These are phyloP conservation scores for Aspergillus spinulosporus DNA, from an alignment of 2,329 filamentous ascomycete genomes.

Conservation along the genomic window DNA sequence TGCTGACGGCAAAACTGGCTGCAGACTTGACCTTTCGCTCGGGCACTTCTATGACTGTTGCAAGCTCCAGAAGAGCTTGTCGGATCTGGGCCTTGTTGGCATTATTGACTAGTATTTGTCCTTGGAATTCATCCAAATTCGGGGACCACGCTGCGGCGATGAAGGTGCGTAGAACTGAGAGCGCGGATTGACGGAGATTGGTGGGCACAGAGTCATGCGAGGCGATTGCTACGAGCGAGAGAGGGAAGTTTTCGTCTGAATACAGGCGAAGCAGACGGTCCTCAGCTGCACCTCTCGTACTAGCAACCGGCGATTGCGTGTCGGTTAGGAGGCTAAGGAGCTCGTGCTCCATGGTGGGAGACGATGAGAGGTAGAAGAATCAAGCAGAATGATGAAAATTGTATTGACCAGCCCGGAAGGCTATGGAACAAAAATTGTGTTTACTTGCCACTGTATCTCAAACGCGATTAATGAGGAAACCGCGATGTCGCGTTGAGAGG, in stretches of 20 bases:
- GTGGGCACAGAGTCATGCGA: conserved; percentile 71
- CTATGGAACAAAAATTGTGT: not conserved
- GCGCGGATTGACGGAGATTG: conserved; percentile 77
- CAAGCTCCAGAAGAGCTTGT: conserved; percentile 72
- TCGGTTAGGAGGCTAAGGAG: conserved; percentile 83
- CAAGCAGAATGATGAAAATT: not conserved
- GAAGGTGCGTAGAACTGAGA: conserved; percentile 78
- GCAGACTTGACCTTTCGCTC: conserved; percentile 85
- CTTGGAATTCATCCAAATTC: conserved; percentile 69
- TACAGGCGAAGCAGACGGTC: conserved; percentile 73
- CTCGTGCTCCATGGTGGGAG: conserved; percentile 77
- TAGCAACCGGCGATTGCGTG: conserved; percentile 76
- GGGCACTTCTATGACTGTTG: conserved; percentile 66
- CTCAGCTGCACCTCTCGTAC: conserved; percentile 81
- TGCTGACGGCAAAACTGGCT: conserved; percentile 88
- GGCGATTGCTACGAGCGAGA: conserved; percentile 77
- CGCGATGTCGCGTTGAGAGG: conserved; percentile 21
- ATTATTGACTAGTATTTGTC: conserved; percentile 69
- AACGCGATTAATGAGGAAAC: conserved; percentile 1
- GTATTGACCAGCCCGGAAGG: not conserved
- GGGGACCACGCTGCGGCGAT: conserved; percentile 82
- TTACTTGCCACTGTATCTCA: not conserved
- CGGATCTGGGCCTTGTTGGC: conserved; percentile 72
- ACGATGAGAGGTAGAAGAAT: not conserved
- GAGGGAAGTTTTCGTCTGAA: conserved; percentile 68